Evolutionary conservation across 2,329 filamentous ascomycete genomes (phyloP).

Genomic region (Chalaropsis thielavioides): DNA sequence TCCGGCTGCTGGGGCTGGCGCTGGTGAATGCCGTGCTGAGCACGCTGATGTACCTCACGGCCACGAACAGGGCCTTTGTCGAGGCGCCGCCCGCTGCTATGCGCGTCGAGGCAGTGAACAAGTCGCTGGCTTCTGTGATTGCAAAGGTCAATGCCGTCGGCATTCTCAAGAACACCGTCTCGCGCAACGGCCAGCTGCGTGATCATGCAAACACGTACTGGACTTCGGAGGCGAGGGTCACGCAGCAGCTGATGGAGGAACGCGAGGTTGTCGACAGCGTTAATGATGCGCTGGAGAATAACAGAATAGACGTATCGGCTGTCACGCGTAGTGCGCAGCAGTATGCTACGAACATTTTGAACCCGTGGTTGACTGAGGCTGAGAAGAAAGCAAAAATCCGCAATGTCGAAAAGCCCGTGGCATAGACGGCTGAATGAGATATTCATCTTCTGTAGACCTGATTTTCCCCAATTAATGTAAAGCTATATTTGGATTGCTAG

Average conservation of each 20-base stretch:
- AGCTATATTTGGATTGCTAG: background rate
- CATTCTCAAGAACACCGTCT: constrained; percentile 65
- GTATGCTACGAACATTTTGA: constrained; percentile 36
- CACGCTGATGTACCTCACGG: constrained; percentile 55
- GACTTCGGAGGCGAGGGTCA: constrained; percentile 58
- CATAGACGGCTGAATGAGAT: background rate
- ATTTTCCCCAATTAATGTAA: background rate
- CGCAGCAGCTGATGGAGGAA: constrained; percentile 65
- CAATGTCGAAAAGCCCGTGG: background rate
- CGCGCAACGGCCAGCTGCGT: constrained; percentile 58
- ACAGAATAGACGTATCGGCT: constrained; percentile 44
- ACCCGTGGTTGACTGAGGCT: constrained; percentile 16
- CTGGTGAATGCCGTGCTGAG: constrained; percentile 50
- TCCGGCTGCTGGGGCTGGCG: constrained; percentile 50
- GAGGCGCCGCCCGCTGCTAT: constrained; percentile 46
- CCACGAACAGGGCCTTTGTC: constrained; percentile 66
- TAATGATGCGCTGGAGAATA: constrained; percentile 47
- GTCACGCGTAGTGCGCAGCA: constrained; percentile 50
- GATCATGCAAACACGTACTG: constrained; percentile 58
- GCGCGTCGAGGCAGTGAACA: constrained; percentile 46
- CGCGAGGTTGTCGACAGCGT: constrained; percentile 58
- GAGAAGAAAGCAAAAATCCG: constrained; percentile 12
- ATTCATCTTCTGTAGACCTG: background rate
- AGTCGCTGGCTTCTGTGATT: constrained; percentile 43
- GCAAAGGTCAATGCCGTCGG: constrained; percentile 57